Evolutionary conservation across 768 basidiomycete genomes (phyloP).

Genomic region (Lyophyllum semitale): DNA sequence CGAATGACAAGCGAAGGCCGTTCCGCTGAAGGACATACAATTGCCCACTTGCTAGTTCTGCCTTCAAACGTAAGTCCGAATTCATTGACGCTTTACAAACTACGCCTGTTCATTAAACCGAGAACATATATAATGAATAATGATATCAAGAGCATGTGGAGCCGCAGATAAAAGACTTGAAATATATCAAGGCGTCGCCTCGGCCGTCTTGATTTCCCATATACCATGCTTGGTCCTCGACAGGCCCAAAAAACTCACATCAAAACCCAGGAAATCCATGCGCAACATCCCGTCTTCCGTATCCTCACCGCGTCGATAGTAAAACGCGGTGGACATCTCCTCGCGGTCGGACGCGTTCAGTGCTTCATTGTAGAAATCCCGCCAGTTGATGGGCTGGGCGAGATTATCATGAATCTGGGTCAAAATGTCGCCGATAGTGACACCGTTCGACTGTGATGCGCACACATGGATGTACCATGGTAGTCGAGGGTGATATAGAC

Average conservation of each 20-base stretch:
- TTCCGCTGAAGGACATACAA: too few species aligned
- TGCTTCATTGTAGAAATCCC: slow-evolving; percentile 49
- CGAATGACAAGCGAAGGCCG: too few species aligned
- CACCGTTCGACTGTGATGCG: slow-evolving; percentile 39
- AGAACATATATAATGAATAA: too few species aligned
- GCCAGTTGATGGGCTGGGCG: slow-evolving; percentile 34
- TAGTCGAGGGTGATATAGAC: slow-evolving; percentile 47
- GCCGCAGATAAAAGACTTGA: background rate
- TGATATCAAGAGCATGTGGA: background rate
- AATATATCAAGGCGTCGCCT: background rate
- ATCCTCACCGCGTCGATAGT: slow-evolving; percentile 34
- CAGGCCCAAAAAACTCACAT: slow-evolving; percentile 37
- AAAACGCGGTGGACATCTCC: slow-evolving; percentile 38
- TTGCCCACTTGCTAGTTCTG: too few species aligned
- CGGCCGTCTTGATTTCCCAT: slow-evolving; percentile 32
- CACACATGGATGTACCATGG: slow-evolving; percentile 57
- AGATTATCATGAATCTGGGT: slow-evolving; percentile 41
- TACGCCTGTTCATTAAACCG: too few species aligned
- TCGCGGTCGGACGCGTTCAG: slow-evolving; percentile 44
- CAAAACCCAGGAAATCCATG: slow-evolving; percentile 52
- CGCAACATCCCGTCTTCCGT: slow-evolving; percentile 36
- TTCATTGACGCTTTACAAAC: too few species aligned
- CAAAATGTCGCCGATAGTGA: slow-evolving; percentile 53
- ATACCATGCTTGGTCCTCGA: slow-evolving; percentile 26
- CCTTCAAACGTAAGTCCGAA: too few species aligned